phyloP scores from a whole-genome alignment of 305 asterid species.

The Ajuga reptans region DNA sequence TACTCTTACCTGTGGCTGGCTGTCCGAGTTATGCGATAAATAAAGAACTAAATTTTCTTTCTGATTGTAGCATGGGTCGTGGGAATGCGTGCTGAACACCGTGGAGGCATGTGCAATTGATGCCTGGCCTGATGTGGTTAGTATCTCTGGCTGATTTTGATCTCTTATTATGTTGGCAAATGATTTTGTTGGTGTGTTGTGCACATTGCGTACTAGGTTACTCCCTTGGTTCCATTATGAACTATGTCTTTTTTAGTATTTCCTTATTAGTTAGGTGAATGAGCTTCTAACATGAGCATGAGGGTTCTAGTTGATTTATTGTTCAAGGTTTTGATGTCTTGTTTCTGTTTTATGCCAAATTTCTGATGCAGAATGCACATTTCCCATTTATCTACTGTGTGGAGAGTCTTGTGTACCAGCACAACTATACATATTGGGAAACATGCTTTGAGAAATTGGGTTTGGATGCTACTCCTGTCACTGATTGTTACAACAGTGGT shows the following conservation, averaged over 20 bases:
- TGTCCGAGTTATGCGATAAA: neutral
- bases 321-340: neutral
- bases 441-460: constrained; percentile 68
- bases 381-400: constrained; percentile 82
- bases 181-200: neutral
- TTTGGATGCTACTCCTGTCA: constrained; percentile 58
- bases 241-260: too few species aligned
- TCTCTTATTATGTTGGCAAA: neutral
- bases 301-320: neutral
- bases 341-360: neutral
- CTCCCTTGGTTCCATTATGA: neutral
- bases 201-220: neutral
- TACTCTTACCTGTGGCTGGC: neutral
- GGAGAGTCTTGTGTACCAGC: constrained; percentile 57
- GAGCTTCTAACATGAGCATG: neutral
- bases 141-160: constrained; percentile 18
- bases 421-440: constrained; percentile 63
- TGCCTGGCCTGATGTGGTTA: constrained; percentile 84
- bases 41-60: neutral
- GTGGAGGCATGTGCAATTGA: constrained; percentile 91
- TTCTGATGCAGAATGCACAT: constrained; percentile 59
- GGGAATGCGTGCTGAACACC: constrained; percentile 67
- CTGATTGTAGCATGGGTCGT: constrained; percentile 62
- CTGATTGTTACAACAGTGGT: constrained; percentile 43
- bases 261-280: neutral